Base-by-base conservation (phyloP, 2,329 filamentous ascomycete genomes). In the Pseudogymnoascus sp. region DNA sequence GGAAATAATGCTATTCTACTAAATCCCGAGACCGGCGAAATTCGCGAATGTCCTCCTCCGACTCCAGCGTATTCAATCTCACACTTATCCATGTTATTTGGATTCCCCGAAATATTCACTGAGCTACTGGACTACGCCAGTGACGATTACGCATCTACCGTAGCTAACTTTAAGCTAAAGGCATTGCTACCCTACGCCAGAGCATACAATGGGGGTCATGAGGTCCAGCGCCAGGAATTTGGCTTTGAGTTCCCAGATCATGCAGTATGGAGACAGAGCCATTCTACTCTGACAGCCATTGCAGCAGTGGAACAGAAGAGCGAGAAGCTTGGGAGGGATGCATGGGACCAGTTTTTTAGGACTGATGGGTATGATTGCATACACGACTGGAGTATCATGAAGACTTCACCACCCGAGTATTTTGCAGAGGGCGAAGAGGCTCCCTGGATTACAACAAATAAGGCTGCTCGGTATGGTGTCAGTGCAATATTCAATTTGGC, bases 161-260 rank as follows among this genome's bases (percentile, higher is more conserved):
- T 60, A 9, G 25, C 48, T 5, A 61, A 51, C 21, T 61, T 61
- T 10, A 61, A 55, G 29, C n/a, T 59, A 4, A 51, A 42, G 13
- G 59, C 48, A 6, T 59, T 41, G 17, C 21, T 61, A n/a, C 38
- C 59, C 2, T 61, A 61, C 58, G 8, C n/a, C 29, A 59, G 29
- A 48, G 59, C 59, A 21, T 61, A 61, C 59, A 61, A 61, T 59
- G 59, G 59, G 27, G 59, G 59, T 7, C 36, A 15, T 29, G 59
- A 61, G 17, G 59, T 33, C 12, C 59, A 61, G 59, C 12, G 10
- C 2, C n/a, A 33, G 27, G 59, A 61, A 17, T 61, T 61, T 33
- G 39, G 59, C 13, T 61, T 61, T 48, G 15, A 31, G 38, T 61
- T 61, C 12, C 59, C 59, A n/a, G 13, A 29, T n/a, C 17, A 33